These are phyloP conservation scores for Fusarium sp. DNA, from an alignment of 2,329 filamentous ascomycete genomes.

Conservation along the genomic window DNA sequence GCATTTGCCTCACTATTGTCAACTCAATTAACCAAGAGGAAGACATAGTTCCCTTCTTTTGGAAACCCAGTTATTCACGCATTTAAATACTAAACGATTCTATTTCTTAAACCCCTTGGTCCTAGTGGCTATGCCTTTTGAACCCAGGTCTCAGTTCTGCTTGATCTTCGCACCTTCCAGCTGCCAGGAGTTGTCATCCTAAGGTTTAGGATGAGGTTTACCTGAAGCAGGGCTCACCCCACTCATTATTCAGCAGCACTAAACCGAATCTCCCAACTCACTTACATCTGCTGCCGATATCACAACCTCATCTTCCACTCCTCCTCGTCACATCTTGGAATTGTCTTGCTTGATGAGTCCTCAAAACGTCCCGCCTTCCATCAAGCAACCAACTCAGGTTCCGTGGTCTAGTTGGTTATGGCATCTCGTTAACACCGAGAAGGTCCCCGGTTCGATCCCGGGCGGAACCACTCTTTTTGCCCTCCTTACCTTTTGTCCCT, in stretches of 20 bases:
- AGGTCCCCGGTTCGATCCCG: constrained; percentile 40
- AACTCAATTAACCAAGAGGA: neutral
- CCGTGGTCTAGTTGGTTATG: constrained; percentile 43
- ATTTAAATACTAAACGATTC: neutral
- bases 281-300: neutral
- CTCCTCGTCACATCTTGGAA: neutral
- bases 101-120: neutral
- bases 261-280: neutral
- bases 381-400: constrained; percentile 24
- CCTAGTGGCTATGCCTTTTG: neutral
- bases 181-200: neutral
- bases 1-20: neutral
- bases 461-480: constrained; percentile 37
- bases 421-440: constrained; percentile 41
- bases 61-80: neutral
- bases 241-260: neutral
- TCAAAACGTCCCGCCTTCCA: rapidly evolving
- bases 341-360: neutral
- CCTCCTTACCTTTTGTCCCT: neutral
- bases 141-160: neutral
- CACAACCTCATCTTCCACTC: neutral
- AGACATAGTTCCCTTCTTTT: neutral
- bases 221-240: neutral
- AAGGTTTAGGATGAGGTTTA: neutral
- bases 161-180: neutral